Evolutionary conservation across 176 grass and related monocot genomes (phyloP).

Genomic region (Carex parvula): DNA sequence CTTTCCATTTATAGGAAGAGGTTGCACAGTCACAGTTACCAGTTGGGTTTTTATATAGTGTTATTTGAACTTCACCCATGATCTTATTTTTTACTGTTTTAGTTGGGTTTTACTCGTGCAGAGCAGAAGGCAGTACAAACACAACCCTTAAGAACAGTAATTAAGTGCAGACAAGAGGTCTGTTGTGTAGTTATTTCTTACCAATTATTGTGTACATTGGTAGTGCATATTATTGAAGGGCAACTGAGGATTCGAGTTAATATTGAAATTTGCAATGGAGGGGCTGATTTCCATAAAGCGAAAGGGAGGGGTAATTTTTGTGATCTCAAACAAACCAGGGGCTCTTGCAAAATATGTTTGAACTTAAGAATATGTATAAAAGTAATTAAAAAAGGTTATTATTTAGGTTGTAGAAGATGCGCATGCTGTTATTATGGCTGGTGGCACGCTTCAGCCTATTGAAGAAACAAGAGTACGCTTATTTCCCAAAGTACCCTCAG

Average conservation of each 20-base stretch:
- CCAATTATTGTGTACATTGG: not conserved
- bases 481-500: slow-evolving; percentile 43
- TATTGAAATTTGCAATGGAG: not conserved
- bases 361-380: not conserved
- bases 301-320: not conserved
- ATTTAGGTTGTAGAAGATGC: slow-evolving; percentile 56
- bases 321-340: not conserved
- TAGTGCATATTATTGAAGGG: not conserved
- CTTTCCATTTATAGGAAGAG: not conserved
- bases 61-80: not conserved
- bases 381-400: not conserved
- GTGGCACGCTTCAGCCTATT: slow-evolving; percentile 92
- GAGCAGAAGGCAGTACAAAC: not conserved
- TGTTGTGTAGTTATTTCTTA: not conserved
- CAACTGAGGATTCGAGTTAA: not conserved
- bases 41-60: not conserved
- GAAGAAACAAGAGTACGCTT: slow-evolving; percentile 91
- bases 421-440: slow-evolving; percentile 69
- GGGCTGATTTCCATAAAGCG: not conserved
- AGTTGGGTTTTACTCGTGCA: not conserved
- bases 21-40: not conserved
- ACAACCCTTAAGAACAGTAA: not conserved
- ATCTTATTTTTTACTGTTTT: not conserved
- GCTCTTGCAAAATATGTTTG: not conserved
- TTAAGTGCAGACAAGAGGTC: not conserved